Percentiles rank a stretch among this genome's conserved stretches.
Evolutionary conservation across 805 yeast genomes (phyloP).

Genomic region (Torulaspora franciscae): DNA sequence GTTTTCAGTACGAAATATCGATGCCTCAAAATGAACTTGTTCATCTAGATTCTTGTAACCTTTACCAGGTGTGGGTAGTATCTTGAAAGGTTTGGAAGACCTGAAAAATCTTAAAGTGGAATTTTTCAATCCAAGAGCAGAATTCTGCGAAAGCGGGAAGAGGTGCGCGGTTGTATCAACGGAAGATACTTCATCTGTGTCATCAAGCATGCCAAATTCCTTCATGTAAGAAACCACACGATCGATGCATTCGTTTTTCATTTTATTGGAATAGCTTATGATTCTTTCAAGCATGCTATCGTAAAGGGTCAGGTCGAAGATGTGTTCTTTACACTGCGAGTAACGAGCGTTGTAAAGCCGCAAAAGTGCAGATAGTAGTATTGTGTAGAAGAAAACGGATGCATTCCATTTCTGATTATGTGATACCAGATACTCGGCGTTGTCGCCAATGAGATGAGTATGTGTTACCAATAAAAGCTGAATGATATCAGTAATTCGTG

Average conservation of each 20-base stretch:
- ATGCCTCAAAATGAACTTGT: background rate
- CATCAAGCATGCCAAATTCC: background rate
- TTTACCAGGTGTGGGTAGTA: conserved; percentile 1
- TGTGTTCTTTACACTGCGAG: background rate
- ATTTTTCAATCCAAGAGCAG: background rate
- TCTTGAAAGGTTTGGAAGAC: conserved; percentile 1
- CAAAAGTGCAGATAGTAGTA: conserved; percentile 18
- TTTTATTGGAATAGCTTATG: conserved; percentile 9
- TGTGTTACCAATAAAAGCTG: conserved; percentile 15
- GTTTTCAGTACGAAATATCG: conserved; percentile 1
- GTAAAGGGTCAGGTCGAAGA: conserved; percentile 9
- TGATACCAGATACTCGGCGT: conserved; percentile 14
- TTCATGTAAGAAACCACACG: conserved; percentile 43
- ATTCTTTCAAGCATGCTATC: conserved; percentile 13
- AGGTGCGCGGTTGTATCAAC: background rate
- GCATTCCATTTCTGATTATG: conserved; percentile 29
- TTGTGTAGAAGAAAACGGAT: conserved; percentile 24
- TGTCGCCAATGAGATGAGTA: conserved; percentile 18
- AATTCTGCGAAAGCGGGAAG: background rate
- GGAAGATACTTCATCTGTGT: background rate
- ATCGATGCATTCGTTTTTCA: conserved; percentile 20
- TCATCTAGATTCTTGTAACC: conserved; percentile 2
- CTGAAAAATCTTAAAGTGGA: conserved; percentile 2
- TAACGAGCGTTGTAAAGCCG: conserved; percentile 12
- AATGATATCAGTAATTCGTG: conserved; percentile 12